Conservation (phyloP, 225 moss, liverwort and hornwort genomes). For the Pseudisothecium myosuroides region DNA sequence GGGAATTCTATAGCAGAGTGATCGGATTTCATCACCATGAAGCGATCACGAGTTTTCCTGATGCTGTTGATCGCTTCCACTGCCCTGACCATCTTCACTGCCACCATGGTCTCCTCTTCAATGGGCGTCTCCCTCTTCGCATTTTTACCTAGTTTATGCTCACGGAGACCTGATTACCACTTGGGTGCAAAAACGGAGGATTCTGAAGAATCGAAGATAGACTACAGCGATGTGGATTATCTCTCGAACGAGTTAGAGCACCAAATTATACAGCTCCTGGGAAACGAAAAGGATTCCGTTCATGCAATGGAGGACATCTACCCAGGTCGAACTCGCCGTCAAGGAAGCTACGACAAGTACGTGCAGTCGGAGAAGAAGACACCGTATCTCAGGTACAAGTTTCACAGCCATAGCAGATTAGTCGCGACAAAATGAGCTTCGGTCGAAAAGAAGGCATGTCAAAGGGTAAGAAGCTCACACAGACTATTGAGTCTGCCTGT, state of each 20-base stretch:
- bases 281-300: slow-evolving; percentile 10
- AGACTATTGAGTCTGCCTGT: neutral
- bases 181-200: neutral
- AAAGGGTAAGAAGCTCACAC: neutral
- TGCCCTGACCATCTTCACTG: slow-evolving; percentile 6
- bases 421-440: neutral
- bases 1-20: neutral
- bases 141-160: neutral
- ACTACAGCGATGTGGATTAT: slow-evolving; percentile 20
- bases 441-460: neutral
- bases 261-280: slow-evolving; percentile 18
- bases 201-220: neutral
- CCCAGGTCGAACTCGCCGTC: neutral
- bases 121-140: neutral
- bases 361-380: neutral
- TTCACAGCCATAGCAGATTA: neutral
- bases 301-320: slow-evolving; percentile 14
- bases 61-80: neutral
- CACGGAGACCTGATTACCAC: neutral
- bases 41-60: neutral
- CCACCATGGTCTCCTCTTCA: neutral
- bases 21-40: neutral
- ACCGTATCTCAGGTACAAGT: slow-evolving; percentile 7
- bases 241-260: slow-evolving; percentile 16
- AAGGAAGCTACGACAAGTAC: neutral